Evolutionary conservation across 441 rosid genomes (phyloP), one percentile per base, ranked within the genome.

Genomic region (Kokia cookei): DNA sequence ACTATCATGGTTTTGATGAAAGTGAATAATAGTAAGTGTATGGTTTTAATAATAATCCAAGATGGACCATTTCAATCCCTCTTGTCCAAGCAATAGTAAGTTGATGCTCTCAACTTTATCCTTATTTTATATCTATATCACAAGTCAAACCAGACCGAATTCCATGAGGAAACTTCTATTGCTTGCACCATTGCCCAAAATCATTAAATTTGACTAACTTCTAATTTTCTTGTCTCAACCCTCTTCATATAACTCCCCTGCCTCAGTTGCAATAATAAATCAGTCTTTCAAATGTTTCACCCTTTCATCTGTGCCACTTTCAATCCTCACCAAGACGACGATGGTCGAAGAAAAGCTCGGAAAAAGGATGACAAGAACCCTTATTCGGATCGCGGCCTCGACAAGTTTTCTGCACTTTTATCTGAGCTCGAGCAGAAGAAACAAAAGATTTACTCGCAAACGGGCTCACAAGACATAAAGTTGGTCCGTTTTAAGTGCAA

Each of bases 351-450:
- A 58, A 81, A 78, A 61, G 51, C 54, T 7, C 42, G 27, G 58
- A 73, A 22, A 77, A 81, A 66, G 71, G 55, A 77, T 3, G 76
- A 11, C 80, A 86, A 83, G 77, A 90, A 90, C 86, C 95, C 95
- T 0, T 90, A 82, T 74, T 83, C 91, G 3, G 22, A 43, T 0
- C 85, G 80, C 4, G 93, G 95, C 3, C 89, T 84, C 0, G 95
- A 90, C 79, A 88, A 83, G 75, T 90, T 90, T 76, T 83, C 86
- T 27, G 81, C 83, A 2, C 91, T 87, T 45, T 27, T 87, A 67
- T 77, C 88, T 2, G 91, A 90, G 24, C 88, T 88, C 7, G 88
- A 87, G 61, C 83, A 86, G 80, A 88, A 87, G 80, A 82, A 76
- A 63, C 83, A 79, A 75, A 50, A 83, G 89, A 87, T 90, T 27